Base-by-base conservation (phyloP, 2,329 filamentous ascomycete species). In the Paecilomyces niveus region DNA sequence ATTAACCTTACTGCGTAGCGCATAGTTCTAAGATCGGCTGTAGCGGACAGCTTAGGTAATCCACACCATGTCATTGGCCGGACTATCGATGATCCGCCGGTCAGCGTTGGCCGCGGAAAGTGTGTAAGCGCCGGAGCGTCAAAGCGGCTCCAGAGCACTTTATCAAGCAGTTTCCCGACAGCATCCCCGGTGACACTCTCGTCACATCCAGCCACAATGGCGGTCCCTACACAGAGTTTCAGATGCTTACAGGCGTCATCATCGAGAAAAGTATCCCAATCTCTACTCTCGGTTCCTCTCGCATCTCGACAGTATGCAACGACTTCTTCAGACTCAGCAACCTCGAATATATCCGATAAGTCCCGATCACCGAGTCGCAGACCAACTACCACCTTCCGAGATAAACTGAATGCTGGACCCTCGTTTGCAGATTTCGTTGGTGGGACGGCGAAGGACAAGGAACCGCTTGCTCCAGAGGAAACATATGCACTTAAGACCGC, bases 381-480 rank as follows among this genome's bases (percentile, higher is more conserved):
- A 58, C 76, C 73, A 49, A 66, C 77, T 31, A 87, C 83, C 13
- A 73, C 76, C 2, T 88, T 89, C 72, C 78, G 75, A 61, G 85
- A 88, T 70, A 83, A 82, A 57, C 76, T 88, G 54, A 88, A 88
- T 67, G 73, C 81, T 5, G 86, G 86, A 0, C 86, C 86, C 11
- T 84, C 85, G 0, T 87, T 89, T 67, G 71, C 76, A 31, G 85
- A 88, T 66, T 88, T 89, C 62, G 80, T 87, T 39, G 76, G 75
- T 32, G 79, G 78, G 22, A 72, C 15, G 35, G 67, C 70, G 45
- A 60, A 70, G 65, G 67, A 76, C 69, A 56, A 74, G 77, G 66
- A 71, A 63, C 59, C 74, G 61, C 64, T 80, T 69, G 71, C 76
- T 13, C 71, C 76, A 0, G 67, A 72, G 15, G 83, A 86, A 66